Evolutionary conservation across 2,329 filamentous ascomycete genomes (phyloP), one percentile per base, ranked within the genome.

Genomic region (Aureobasidium sp.): DNA sequence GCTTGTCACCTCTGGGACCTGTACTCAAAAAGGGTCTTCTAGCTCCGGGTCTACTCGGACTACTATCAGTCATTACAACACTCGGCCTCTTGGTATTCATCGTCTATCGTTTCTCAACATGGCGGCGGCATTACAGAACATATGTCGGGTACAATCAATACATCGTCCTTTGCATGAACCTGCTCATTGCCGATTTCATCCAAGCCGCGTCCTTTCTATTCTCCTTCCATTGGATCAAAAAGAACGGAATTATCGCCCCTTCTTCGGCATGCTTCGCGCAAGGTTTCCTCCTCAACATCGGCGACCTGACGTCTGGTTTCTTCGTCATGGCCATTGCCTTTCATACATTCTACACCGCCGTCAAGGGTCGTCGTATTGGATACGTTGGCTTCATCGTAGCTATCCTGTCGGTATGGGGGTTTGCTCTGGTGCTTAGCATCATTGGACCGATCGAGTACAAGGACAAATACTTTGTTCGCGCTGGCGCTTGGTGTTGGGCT

Each of bases 401-500:
- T 1, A 74, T 86, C 8, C 58, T 64, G 2, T 56, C 61, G 1
- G 64, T 79, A 3, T 88, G 84, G 84, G 25, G 70, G 1, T 81
- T 85, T 56, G 72, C 81, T 3, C 79, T 83, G 57, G 66, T 74
- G 2, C 72, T 84, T 32, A 79, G 78, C 0, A 66, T 79, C 2
- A 68, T 82, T 17, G 80, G 71, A 0, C 53, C 53, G 1, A 51
- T 55, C 16, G 30, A 39, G 25, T 39, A 53, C 40, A 35, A 11
- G 16, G 66, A 64, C 8, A 67, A 68, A 25, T 66, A 83, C 42
- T 86, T 83, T 55, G 80, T 83, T 12, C 73, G 81, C n/a, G 83
- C 83, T 24, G 79, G 79, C 6, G 77, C 80, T 6, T 86, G 84
- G 81, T 85, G 82, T 63, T 86, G 82, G 83, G 77, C 85, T 56